Conservation (phyloP, 805 yeast genomes). For the Wickerhamia fluorescens region DNA sequence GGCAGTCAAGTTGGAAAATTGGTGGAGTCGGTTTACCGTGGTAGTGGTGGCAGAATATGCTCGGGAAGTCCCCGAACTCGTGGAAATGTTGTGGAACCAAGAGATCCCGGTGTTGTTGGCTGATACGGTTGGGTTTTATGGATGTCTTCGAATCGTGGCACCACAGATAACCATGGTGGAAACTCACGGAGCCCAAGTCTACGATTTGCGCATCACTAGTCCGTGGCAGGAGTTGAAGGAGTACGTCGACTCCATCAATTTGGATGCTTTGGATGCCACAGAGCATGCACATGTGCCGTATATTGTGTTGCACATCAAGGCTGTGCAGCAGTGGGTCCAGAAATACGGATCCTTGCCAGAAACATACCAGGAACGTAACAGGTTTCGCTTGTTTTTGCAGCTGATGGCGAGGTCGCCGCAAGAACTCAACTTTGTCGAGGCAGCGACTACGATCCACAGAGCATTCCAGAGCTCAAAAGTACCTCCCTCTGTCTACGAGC, state of each 20-base stretch:
- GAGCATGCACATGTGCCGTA: constrained; percentile 63
- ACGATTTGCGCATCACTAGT: constrained; percentile 57
- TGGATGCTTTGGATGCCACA: constrained; percentile 37
- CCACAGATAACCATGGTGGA: constrained; percentile 63
- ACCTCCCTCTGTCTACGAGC: constrained; percentile 20
- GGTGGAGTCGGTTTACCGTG: constrained; percentile 47
- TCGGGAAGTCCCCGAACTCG: constrained; percentile 17
- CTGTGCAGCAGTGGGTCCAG: constrained; percentile 36
- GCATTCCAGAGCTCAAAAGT: constrained; percentile 30
- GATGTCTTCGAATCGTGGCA: constrained; percentile 45
- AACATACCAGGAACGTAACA: constrained; percentile 33
- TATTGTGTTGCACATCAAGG: constrained; percentile 52
- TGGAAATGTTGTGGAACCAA: constrained; percentile 33
- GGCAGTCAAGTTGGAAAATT: constrained; percentile 9
- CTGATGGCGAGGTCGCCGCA: constrained; percentile 11
- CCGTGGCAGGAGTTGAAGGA: constrained; percentile 67
- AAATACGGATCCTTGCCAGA: constrained; percentile 26
- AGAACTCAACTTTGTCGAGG: constrained; percentile 42
- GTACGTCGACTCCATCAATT: constrained; percentile 44
- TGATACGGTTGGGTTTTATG: constrained; percentile 58
- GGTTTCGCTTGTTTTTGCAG: constrained; percentile 31
- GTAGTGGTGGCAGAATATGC: constrained; percentile 36
- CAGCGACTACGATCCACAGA: constrained; percentile 26
- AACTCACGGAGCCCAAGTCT: constrained; percentile 51
- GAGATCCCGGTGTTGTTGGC: constrained; percentile 51